Evolutionary conservation across 768 basidiomycete species (phyloP).

Genomic region (Kwoniella dejecticola): DNA sequence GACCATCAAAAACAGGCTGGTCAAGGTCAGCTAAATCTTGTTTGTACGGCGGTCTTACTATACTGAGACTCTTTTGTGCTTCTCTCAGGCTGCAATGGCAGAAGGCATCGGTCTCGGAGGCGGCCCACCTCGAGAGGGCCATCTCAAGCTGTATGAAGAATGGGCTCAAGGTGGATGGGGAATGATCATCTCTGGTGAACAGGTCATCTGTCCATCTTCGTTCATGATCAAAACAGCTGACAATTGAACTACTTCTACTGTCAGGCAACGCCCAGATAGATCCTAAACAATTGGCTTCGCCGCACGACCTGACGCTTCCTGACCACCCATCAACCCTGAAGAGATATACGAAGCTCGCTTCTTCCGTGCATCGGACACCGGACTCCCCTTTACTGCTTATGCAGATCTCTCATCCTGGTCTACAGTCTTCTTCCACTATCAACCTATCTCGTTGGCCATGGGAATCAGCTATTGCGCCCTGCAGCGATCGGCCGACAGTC

Average conservation of each 20-base stretch:
- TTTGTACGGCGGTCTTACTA: too few species aligned
- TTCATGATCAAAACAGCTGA: neutral
- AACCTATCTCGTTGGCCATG: constrained; percentile 66
- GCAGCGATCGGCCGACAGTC: constrained; percentile 53
- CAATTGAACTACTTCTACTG: too few species aligned
- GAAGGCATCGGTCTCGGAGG: constrained; percentile 76
- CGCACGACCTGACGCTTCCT: constrained; percentile 34
- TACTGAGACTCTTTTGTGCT: too few species aligned
- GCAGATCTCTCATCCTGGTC: constrained; percentile 76
- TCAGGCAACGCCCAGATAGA: constrained; percentile 53
- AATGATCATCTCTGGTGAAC: constrained; percentile 75
- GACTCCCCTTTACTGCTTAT: constrained; percentile 64
- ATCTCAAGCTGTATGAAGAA: constrained; percentile 67
- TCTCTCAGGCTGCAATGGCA: constrained; percentile 79
- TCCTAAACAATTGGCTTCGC: constrained; percentile 39
- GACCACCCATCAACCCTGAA: constrained; percentile 16
- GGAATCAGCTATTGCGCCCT: constrained; percentile 70
- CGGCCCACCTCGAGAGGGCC: constrained; percentile 70
- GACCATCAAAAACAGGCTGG: constrained; percentile 58
- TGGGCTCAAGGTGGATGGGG: constrained; percentile 84
- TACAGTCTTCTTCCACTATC: constrained; percentile 77
- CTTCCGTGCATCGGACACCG: neutral
- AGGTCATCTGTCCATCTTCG: neutral
- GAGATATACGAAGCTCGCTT: constrained; percentile 26
- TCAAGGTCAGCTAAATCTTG: constrained; percentile 61